Evolutionary conservation across 495 filamentous ascomycete genomes (phyloP), one percentile per base, ranked within the genome.

Genomic region (Penicillium salamii): DNA sequence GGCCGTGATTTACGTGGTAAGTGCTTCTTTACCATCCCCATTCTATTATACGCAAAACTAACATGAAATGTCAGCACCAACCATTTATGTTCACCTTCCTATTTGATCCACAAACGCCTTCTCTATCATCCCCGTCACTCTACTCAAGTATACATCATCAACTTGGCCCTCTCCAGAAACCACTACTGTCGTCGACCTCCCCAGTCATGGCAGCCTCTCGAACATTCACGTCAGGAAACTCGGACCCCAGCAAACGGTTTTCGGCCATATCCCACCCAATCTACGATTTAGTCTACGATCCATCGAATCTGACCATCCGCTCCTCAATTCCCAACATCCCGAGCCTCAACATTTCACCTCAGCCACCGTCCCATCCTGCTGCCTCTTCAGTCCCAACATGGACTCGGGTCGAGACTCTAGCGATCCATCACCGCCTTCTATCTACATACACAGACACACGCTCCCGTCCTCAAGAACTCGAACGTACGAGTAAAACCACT

Each of bases 71-170:
- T 46, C 47, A 75, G 69, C 84, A 89, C 57, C 82, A 80, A 61
- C 93, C 93, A 3, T 97, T 97, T 68, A 86, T 96, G 46, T 96
- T 90, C 66, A 85, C 89, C 4, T 89, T 97, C 56, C 75, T 98
- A 13, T 97, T 97, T 70, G 78, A 87, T 38, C 77, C 83, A 11
- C 71, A 74, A 32, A 86, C 90, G 1, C 76, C 81, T 29, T 76
- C 84, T 17, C 75, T 96, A 6, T 72, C 81, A 13, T 81, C 81
- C 37, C 75, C 85, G 3, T 71, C 78, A 0, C 82, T 96, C 55
- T 97, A 97, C 69, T 78, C 84, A 13, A 84, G 82, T 24, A 78
- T 98, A 19, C 90, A 95, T 57, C 79, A 86, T 49, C 89, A 95
- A 63, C 80, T 97, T 15, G 71, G 76, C 2, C 89, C 91, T 5